These are phyloP conservation scores for Erodium chrysanthum DNA, from an alignment of 441 rosid genomes.

Conservation along the genomic window DNA sequence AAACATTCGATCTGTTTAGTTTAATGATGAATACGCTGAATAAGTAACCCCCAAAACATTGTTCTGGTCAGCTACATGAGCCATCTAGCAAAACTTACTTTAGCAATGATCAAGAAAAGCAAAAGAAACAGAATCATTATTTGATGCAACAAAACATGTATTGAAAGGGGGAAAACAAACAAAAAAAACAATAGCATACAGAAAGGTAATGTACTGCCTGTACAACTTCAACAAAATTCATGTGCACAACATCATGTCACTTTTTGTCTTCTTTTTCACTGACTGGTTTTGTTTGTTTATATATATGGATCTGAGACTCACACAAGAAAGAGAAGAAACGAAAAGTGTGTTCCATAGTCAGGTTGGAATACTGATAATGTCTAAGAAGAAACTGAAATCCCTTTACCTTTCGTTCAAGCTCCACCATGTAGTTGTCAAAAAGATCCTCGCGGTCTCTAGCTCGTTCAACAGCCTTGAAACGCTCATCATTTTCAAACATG, in stretches of 20 bases:
- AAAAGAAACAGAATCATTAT: not conserved
- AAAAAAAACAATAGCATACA: not conserved
- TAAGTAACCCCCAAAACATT: not conserved
- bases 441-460: slow-evolving; percentile 83
- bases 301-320: not conserved
- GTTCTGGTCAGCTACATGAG: not conserved
- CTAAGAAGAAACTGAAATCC: slow-evolving; percentile 3
- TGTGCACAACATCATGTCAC: not conserved
- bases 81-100: not conserved
- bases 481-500: slow-evolving; percentile 87
- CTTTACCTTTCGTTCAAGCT: slow-evolving; percentile 83
- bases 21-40: not conserved
- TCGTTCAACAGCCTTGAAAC: slow-evolving; percentile 89
- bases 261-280: not conserved
- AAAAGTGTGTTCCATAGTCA: not conserved
- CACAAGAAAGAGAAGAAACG: not conserved
- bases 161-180: not conserved
- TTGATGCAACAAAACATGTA: not conserved
- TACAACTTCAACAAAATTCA: not conserved
- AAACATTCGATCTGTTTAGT: not conserved
- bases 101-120: not conserved
- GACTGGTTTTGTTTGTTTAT: not conserved
- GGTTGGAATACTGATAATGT: not conserved
- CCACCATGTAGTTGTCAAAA: slow-evolving; percentile 73
- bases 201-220: not conserved